These are phyloP conservation scores for Flagelloscypha sp. DNA, from an alignment of 768 basidiomycete species.

Conservation along the genomic window DNA sequence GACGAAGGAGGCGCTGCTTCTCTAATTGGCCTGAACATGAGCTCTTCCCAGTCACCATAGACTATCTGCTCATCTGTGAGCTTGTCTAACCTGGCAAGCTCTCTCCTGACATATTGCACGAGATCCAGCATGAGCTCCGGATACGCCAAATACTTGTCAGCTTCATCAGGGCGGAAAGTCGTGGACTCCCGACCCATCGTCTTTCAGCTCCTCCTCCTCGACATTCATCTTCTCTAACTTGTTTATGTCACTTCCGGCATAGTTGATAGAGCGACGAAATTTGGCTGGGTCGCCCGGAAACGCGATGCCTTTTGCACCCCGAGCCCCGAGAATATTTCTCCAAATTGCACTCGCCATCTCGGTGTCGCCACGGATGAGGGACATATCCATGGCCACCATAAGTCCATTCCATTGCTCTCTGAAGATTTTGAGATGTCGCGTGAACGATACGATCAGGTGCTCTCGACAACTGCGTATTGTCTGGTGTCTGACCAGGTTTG, in stretches of 20 bases:
- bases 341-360: constrained; percentile 85
- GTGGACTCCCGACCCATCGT: constrained; percentile 66
- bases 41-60: too few relatives aligned
- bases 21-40: too few relatives aligned
- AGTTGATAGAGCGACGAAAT: constrained; percentile 61
- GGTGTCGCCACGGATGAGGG: constrained; percentile 63
- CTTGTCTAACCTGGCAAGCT: constrained; percentile 59
- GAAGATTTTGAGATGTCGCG: constrained; percentile 85
- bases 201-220: constrained; percentile 48
- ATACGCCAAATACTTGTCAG: constrained; percentile 63
- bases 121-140: constrained; percentile 68
- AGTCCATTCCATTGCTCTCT: constrained; percentile 88
- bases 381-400: constrained; percentile 71
- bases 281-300: constrained; percentile 25
- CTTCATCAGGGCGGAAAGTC: constrained; percentile 55
- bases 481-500: constrained; percentile 7
- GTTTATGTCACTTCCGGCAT: constrained; percentile 58
- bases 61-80: too few relatives aligned
- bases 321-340: constrained; percentile 83
- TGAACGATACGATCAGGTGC: constrained; percentile 76
- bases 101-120: constrained; percentile 62
- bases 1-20: too few relatives aligned
- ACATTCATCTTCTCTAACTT: constrained; percentile 46
- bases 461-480: constrained; percentile 22
- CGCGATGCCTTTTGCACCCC: constrained; percentile 68